Evolutionary conservation across 805 yeast genomes (phyloP), one percentile per base, ranked within the genome.

Genomic region (Torulaspora franciscae): DNA sequence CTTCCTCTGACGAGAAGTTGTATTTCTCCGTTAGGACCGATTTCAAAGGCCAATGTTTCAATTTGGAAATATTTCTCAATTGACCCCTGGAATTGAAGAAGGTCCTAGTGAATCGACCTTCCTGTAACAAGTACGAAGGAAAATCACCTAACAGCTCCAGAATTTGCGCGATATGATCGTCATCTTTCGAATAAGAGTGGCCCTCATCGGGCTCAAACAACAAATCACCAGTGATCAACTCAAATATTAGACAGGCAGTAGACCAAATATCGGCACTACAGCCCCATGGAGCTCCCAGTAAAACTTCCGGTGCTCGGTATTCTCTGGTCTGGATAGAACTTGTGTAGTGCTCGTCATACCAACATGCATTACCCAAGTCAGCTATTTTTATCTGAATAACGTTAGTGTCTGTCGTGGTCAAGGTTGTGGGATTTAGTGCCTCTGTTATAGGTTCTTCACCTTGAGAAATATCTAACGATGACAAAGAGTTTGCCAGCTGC

Each of bases 231-330:
- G 99, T 91, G 35, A 91, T 66, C 19, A 93, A 72, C 68, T 93
- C 99, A 67, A 93, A 93, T 1, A 85, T 72, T 57, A 93, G 68
- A 67, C 98, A 90, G 0, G 95, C 97, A 57, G 85, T 72, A n/a
- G 96, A 85, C 99, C 99, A 93, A 38, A 91, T 76, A 66, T 93
- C 99, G 1, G 95, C 83, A 43, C 91, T 81, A 42, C 95, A 89
- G 1, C 99, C 99, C 99, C 99, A 93, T 26, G 77, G 73, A 7
- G 85, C 77, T 0, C 95, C 93, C 14, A 85, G 57, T 11, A 85
- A 65, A 4, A 84, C 85, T 59, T 91, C 99, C 1, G 98, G 98
- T 0, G 96, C 79, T 36, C 99, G 73, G 64, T 89, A 89, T 63
- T 89, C 96, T 37, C 97, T 74, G 1, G 97, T 89, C 66, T 89